phyloP scores from a whole-genome alignment of 257 asterid genomes.

The Solanum stenotomum region DNA sequence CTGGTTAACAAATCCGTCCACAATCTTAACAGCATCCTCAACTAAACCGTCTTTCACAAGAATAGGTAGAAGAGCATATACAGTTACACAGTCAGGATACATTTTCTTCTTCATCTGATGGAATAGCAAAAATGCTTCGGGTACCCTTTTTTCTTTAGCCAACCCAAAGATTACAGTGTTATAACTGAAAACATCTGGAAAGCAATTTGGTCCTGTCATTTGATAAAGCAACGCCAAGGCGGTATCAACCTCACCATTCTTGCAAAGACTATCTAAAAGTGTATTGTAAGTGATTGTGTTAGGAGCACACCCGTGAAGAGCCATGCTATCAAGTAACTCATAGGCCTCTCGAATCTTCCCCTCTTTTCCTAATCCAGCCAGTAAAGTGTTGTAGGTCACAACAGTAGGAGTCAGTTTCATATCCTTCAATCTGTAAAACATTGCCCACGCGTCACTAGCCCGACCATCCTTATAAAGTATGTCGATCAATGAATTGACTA shows the following conservation, averaged over 20 bases:
- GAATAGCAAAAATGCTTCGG: slow-evolving; percentile 80
- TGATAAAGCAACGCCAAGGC: slow-evolving; percentile 58
- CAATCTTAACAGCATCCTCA: slow-evolving; percentile 56
- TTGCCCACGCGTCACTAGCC: slow-evolving; percentile 71
- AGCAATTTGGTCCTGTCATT: slow-evolving; percentile 60
- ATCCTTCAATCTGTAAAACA: slow-evolving; percentile 67
- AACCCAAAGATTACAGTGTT: slow-evolving; percentile 77
- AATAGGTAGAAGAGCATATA: slow-evolving; percentile 66
- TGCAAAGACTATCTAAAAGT: slow-evolving; percentile 79
- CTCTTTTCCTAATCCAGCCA: slow-evolving; percentile 85
- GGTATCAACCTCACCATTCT: slow-evolving; percentile 59
- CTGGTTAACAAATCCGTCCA: slow-evolving; percentile 31
- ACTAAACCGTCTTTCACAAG: slow-evolving; percentile 63
- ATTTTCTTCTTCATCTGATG: slow-evolving; percentile 77
- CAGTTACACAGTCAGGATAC: slow-evolving; percentile 60
- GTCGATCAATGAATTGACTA: slow-evolving; percentile 78
- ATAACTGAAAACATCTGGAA: slow-evolving; percentile 73
- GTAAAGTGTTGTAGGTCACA: slow-evolving; percentile 90
- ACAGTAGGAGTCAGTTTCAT: slow-evolving; percentile 70
- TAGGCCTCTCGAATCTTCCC: slow-evolving; percentile 64
- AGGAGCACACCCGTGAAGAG: slow-evolving; percentile 53
- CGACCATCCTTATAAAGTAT: slow-evolving; percentile 77
- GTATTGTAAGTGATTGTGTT: slow-evolving; percentile 82
- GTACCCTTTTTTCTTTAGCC: slow-evolving; percentile 55
- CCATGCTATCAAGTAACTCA: slow-evolving; percentile 65